Evolutionary conservation across 1,139 yeast species (phyloP), one percentile per base, ranked within the genome.

Genomic region (Pichia sp.): DNA sequence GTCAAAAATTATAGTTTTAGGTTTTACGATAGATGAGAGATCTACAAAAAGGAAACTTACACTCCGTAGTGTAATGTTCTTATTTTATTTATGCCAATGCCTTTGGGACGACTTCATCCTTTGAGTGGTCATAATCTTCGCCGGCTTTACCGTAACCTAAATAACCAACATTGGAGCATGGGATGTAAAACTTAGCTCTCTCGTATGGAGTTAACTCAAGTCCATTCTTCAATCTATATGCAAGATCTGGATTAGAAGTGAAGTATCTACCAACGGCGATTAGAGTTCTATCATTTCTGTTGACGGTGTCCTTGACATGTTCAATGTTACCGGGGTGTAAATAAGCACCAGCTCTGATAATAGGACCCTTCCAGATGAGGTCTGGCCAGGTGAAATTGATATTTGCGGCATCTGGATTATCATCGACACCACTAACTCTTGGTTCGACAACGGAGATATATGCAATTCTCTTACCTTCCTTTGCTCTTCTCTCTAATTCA

Each of bases 201-300:
- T 64, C 55, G 43, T 67, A 66, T 13, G 52, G 47, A 34, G 60
- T 64, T 47, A 73, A 60, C 22, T 62, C 60, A 34, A 50, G 41
- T 11, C 74, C 74, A 30, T 70, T 57, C 37, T 62, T 62, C 32
- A 73, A 53, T 51, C 74, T 64, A n/a, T 60, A 45, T 8, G 63
- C 65, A 30, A 74, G 58, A 54, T 74, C 79, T 4, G 79, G 79
- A 55, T 72, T 74, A 6, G 76, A 58, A 30, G 64, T 64, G 45
- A 59, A 73, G 43, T 56, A 63, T 52, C 78, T 63, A 24, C 70
- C 69, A 49, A 63, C 34, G n/a, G 38, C 50, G 25, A 41, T 38
- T 6, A 45, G 27, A 3, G 47, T 45, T 26, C 35, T 34, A 22
- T 47, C 46, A 24, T 44, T 29, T 10, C 31, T 34, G 16, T 43